phyloP scores from a whole-genome alignment of 2,329 filamentous ascomycete species.

The Microcera coccophila region DNA sequence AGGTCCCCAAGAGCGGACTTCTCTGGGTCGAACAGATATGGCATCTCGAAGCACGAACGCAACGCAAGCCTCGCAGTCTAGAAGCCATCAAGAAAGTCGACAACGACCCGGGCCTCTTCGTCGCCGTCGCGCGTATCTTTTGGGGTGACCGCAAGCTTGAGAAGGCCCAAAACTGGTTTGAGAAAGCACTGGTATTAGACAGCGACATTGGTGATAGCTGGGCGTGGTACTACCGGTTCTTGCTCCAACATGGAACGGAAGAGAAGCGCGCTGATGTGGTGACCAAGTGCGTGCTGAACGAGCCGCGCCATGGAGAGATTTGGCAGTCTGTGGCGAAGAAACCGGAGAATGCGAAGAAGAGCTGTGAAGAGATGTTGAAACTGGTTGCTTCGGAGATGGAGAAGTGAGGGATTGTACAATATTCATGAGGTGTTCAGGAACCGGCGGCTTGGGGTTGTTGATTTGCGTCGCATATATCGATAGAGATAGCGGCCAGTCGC shows the following conservation, averaged over 20 bases:
- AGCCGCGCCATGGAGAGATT: constrained; percentile 87
- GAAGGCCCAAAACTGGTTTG: constrained; percentile 95
- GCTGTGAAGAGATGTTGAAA: constrained; percentile 76
- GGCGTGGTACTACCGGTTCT: constrained; percentile 97
- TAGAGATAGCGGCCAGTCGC: too few relatives aligned
- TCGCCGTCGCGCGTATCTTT: constrained; percentile 90
- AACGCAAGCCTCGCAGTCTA: constrained; percentile 83
- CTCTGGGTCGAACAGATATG: constrained; percentile 95
- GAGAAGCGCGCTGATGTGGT: constrained; percentile 88
- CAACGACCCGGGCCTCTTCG: constrained; percentile 82
- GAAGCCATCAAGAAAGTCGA: constrained; percentile 98
- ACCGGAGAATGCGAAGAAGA: constrained; percentile 71
- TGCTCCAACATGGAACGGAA: constrained; percentile 86
- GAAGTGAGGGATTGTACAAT: neutral
- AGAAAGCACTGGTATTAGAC: constrained; percentile 87
- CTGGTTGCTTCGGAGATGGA: constrained; percentile 59
- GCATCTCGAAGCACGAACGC: constrained; percentile 85
- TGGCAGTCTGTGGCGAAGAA: constrained; percentile 88
- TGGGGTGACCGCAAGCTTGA: constrained; percentile 91
- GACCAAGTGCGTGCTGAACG: constrained; percentile 72
- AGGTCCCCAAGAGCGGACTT: constrained; percentile 80
- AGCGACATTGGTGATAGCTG: constrained; percentile 86
- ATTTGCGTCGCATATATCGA: too few relatives aligned
- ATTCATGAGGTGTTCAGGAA: too few relatives aligned
- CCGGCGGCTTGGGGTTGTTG: too few relatives aligned